Percentiles rank a stretch among this genome's conserved stretches.
These are phyloP conservation scores for Croton laevigatus DNA, from an alignment of 441 rosid genomes.

Conservation along the genomic window DNA sequence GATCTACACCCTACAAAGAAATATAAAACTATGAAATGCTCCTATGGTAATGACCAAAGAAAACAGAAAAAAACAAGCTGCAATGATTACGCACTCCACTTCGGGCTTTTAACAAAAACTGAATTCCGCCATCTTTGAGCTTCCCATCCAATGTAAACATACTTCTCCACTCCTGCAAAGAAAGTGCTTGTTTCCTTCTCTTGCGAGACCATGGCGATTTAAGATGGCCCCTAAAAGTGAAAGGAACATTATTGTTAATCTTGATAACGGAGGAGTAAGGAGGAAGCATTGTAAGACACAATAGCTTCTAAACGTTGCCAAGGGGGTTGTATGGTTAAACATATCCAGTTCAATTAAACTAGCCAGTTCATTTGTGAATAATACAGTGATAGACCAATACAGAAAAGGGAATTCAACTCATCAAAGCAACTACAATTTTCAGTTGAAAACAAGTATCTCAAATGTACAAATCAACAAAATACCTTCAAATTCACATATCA, in stretches of 20 bases:
- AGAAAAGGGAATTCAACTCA: not conserved
- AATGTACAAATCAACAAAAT: not conserved
- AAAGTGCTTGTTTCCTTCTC: constrained; percentile 69
- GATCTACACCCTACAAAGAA: constrained; percentile 76
- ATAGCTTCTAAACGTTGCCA: not conserved
- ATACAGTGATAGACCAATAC: not conserved
- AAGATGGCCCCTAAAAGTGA: constrained; percentile 46
- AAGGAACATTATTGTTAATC: not conserved
- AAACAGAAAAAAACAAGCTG: constrained; percentile 9
- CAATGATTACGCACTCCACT: constrained; percentile 61
- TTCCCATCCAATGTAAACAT: constrained; percentile 74
- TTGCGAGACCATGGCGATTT: constrained; percentile 94
- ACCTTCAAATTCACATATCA: not conserved
- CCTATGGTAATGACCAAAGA: not conserved
- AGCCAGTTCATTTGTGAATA: not conserved
- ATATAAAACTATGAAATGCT: constrained; percentile 17
- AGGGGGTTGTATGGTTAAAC: not conserved
- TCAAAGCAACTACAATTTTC: not conserved
- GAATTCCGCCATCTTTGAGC: constrained; percentile 74
- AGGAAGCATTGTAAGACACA: not conserved
- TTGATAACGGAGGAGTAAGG: not conserved
- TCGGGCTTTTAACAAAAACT: constrained; percentile 80
- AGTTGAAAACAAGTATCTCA: not conserved
- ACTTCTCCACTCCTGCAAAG: constrained; percentile 73
- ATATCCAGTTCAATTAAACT: constrained; percentile 1